Evolutionary conservation across 306 rosid species (phyloP), one percentile per base, ranked within the genome.

Genomic region (Myrica gale): DNA sequence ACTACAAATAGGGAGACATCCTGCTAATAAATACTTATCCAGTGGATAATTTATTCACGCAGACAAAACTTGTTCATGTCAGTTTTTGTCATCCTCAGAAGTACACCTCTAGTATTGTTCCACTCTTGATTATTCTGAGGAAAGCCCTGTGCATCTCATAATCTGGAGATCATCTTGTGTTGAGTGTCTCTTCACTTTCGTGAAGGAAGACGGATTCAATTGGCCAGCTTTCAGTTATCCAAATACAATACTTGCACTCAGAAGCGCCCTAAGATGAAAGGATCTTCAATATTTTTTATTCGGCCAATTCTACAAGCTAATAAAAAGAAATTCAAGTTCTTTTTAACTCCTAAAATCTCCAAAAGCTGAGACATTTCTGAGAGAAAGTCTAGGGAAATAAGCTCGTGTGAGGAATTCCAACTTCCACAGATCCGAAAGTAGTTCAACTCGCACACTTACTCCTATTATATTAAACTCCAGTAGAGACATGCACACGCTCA

Each of bases 41-140:
- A 52, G 6, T 62, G 37, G 44, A 7, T 2, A 5, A 50, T 53
- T 76, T 39, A 39, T 13, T 53, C 26, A 13, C 12, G 11, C 9
- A 62, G 3, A 23, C 43, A 1, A 8, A 9, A 50, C 17, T 52
- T 11, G 55, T 26, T 52, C 63, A 51, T 21, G 21, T 51, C 6
- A 41, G 37, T 20, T 60, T 26, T 66, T 55, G 4, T 2, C 50
- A 15, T 47, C 74, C 54, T 72, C 19, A 63, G n/a, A 52, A 39
- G 72, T 42, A 78, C 47, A 68, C 57, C 9, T 58, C 71, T 53
- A 53, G 66, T 19, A 77, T 39, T 32, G 41, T 63, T 78, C 2
- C 41, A 23, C 23, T 52, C 44, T 56, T 6, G 76, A 48, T 78
- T 42, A 21, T 56, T 69, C 68, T 55, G 67, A 55, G 69, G 50